Percentiles rank a stretch among this genome's conserved stretches.
These are phyloP conservation scores for Scheffersomyces coipomensis DNA, from an alignment of 805 yeast species.

Conservation along the genomic window DNA sequence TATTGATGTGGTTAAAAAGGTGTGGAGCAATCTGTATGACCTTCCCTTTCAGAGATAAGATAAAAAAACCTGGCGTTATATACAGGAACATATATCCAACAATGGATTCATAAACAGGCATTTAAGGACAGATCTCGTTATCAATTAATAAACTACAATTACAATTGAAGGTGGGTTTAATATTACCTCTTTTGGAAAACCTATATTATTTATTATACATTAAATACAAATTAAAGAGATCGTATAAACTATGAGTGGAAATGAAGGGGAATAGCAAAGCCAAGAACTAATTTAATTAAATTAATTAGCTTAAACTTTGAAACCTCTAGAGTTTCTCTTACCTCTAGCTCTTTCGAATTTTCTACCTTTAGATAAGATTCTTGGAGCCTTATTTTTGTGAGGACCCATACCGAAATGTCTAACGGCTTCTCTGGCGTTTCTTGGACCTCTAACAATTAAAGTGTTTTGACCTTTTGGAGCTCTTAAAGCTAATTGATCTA, in stretches of 20 bases:
- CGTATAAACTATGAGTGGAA: conserved; percentile 1
- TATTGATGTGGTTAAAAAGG: too few relatives aligned
- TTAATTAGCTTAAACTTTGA: conserved; percentile 83
- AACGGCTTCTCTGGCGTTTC: conserved; percentile 98
- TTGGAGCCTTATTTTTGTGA: conserved; percentile 99
- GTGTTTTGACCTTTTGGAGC: conserved; percentile 99
- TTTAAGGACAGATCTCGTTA: too few relatives aligned
- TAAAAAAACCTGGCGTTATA: too few relatives aligned
- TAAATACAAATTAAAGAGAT: conserved; percentile 8
- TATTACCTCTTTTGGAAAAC: conserved; percentile 1
- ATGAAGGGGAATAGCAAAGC: conserved; percentile 3
- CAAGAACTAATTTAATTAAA: conserved; percentile 3
- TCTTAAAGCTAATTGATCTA: conserved; percentile 98
- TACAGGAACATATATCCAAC: too few relatives aligned
- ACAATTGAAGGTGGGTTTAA: background rate
- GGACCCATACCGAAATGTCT: conserved; percentile 99
- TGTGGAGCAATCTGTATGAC: too few relatives aligned
- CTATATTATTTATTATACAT: conserved; percentile 10
- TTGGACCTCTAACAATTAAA: conserved; percentile 96
- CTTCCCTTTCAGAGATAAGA: too few relatives aligned
- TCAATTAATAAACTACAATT: too few relatives aligned
- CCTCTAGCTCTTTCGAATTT: conserved; percentile 99
- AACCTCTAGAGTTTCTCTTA: conserved; percentile 98
- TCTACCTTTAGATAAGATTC: conserved; percentile 96
- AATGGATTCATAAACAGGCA: too few relatives aligned